Percentiles rank a stretch among this genome's conserved stretches.
Evolutionary conservation across 768 basidiomycete genomes (phyloP).

Genomic region (Tricholomella constricta): DNA sequence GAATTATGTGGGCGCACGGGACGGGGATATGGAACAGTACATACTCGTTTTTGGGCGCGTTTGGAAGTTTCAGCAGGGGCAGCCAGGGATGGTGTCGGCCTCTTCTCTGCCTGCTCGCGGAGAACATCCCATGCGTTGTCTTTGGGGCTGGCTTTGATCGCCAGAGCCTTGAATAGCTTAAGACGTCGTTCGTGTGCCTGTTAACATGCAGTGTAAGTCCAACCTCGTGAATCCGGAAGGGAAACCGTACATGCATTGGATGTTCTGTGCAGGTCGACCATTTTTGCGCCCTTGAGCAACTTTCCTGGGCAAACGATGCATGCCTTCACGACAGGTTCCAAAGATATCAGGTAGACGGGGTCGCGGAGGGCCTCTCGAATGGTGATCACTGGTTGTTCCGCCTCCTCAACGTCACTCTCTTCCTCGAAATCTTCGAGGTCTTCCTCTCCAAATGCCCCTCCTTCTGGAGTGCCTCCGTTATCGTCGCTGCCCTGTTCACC

Average conservation of each 20-base stretch:
- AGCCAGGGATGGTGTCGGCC: constrained; percentile 26
- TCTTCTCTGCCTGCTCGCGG: constrained; percentile 26
- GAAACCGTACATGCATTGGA: constrained; percentile 61
- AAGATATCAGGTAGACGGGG: constrained; percentile 61
- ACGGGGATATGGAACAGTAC: constrained; percentile 9
- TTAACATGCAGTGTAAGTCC: constrained; percentile 13
- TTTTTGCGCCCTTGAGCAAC: constrained; percentile 57
- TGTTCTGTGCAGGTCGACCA: constrained; percentile 57
- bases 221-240: constrained; percentile 5
- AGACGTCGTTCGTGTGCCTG: constrained; percentile 70
- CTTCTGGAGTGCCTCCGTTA: constrained; percentile 21
- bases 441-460: constrained; percentile 17
- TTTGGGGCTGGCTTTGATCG: constrained; percentile 39
- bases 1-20: not conserved
- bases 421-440: constrained; percentile 25
- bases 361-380: constrained; percentile 62
- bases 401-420: constrained; percentile 26
- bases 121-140: constrained; percentile 53
- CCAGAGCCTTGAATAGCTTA: constrained; percentile 47
- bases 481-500: constrained; percentile 23
- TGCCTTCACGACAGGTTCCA: constrained; percentile 54
- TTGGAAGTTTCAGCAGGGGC: constrained; percentile 44
- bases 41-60: constrained; percentile 63
- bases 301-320: constrained; percentile 78
- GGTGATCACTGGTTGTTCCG: constrained; percentile 47